phyloP scores from a whole-genome alignment of 164 flowering plant species.

The Paratinospora sagittata region DNA sequence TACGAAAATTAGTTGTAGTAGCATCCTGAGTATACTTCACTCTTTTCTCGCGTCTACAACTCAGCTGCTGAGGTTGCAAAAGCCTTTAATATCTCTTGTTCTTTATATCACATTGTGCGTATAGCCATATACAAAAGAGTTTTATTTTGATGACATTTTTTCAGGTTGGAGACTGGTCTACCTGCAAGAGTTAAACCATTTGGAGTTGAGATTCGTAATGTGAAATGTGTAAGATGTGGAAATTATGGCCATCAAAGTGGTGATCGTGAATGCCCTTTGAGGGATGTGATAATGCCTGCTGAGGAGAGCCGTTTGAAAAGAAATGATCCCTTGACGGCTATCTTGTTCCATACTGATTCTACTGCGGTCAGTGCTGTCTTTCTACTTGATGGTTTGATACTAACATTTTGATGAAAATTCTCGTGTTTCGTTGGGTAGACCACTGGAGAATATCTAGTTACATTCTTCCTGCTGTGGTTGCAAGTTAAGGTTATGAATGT shows the following conservation, averaged over 20 bases:
- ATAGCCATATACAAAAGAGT: neutral
- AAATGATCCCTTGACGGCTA: conserved; percentile 95
- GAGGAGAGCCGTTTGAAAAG: conserved; percentile 88
- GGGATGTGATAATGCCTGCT: conserved; percentile 86
- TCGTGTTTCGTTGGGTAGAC: too few relatives aligned
- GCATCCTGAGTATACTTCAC: too few relatives aligned
- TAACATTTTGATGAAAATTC: neutral
- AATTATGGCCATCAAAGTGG: conserved; percentile 97
- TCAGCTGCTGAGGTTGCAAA: neutral
- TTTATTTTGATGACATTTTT: conserved; percentile 6
- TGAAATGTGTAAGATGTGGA: conserved; percentile 92
- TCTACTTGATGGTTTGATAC: neutral
- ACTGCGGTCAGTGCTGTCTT: conserved; percentile 49
- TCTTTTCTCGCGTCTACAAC: neutral
- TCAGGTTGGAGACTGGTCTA: conserved; percentile 84
- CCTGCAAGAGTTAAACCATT: conserved; percentile 78
- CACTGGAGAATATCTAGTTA: too few relatives aligned
- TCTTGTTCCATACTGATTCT: conserved; percentile 63
- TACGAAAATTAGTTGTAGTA: too few relatives aligned
- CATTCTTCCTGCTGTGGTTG: too few relatives aligned
- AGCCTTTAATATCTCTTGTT: neutral
- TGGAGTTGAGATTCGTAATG: conserved; percentile 91
- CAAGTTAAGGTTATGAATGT: too few relatives aligned
- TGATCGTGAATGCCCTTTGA: conserved; percentile 94
- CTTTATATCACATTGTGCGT: neutral